Conservation (phyloP, 768 basidiomycete genomes). For the Lactarius psammicola region DNA sequence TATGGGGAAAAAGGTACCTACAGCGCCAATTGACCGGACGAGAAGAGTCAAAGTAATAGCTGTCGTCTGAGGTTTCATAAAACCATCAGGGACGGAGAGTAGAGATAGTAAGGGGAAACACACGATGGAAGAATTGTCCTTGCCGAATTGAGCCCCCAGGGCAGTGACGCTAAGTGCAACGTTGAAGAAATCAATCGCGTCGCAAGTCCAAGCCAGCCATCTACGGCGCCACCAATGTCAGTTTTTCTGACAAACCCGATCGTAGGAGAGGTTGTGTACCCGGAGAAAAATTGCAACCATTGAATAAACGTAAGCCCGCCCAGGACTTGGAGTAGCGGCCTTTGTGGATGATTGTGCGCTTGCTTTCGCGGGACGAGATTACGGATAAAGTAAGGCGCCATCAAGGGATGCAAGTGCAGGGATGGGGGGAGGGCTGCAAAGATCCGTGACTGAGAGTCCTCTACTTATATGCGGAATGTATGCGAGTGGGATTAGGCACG, state of each 20-base stretch:
- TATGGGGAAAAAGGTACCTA: conserved; percentile 32
- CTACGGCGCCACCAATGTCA: conserved; percentile 35
- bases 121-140: conserved; percentile 44
- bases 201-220: conserved; percentile 85
- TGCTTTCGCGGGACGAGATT: conserved; percentile 21
- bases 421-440: neutral
- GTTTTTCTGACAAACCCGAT: neutral
- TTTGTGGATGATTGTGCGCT: neutral
- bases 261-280: conserved; percentile 36
- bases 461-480: conserved; percentile 7
- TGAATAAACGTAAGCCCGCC: conserved; percentile 46
- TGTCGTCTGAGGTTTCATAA: conserved; percentile 47
- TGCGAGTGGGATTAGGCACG: neutral
- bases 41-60: conserved; percentile 90
- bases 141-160: conserved; percentile 49
- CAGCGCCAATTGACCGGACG: conserved; percentile 81
- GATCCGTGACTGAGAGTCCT: neutral
- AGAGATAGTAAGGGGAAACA: conserved; percentile 23
- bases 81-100: conserved; percentile 1
- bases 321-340: conserved; percentile 44
- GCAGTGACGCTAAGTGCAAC: conserved; percentile 58
- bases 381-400: conserved; percentile 25
- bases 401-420: neutral
- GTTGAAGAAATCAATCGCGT: conserved; percentile 84
- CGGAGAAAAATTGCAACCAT: conserved; percentile 54